Evolutionary conservation across 306 rosid genomes (phyloP), one percentile per base, ranked within the genome.

Genomic region (Quercus alba): DNA sequence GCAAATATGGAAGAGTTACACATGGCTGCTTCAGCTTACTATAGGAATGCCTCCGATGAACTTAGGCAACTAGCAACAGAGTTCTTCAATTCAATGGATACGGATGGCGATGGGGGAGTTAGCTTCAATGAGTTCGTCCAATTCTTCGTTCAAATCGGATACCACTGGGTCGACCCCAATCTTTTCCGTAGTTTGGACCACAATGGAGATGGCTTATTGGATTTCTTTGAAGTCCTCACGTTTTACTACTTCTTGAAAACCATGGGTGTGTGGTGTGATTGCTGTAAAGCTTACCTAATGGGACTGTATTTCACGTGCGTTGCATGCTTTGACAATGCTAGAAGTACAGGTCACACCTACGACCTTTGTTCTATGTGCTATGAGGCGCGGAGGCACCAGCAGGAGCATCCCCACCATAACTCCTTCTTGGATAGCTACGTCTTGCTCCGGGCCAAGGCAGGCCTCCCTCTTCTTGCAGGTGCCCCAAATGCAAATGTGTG

Each of bases 281-380:
- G 3, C 55, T 49, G 55, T 14, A 0, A 5, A 30, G 0, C 0
- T 30, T 0, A 0, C 33, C 33, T 3, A 30, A 30, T 4, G 5
- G 33, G 33, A 31, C 33, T 4, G 5, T 4, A 31, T 31, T 31
- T 31, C 33, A 31, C 33, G 33, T 31, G 5, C 33, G 33, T 31
- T 31, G 5, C 5, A 4, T 33, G 38, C 38, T 33, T 33, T 33
- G 1, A 33, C 38, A 33, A 33, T 33, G 38, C 38, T 33, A 0
- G 38, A 33, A 1, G 7, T 33, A 21, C 6, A 33, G 38, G 38
- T 33, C 0, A 35, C 41, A 35, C 41, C 38, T 35, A 35, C 41
- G 41, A 35, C 41, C 2, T 35, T 33, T 33, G 38, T 33, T 5
- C 6, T 33, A 4, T 0, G 38, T 4, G 38, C 38, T 33, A 33